A percentile compares a stretch with the other conserved stretches of the same genome.
Evolutionary conservation across 2,329 filamentous ascomycete species (phyloP).

Genomic region (Daldinia sp.): DNA sequence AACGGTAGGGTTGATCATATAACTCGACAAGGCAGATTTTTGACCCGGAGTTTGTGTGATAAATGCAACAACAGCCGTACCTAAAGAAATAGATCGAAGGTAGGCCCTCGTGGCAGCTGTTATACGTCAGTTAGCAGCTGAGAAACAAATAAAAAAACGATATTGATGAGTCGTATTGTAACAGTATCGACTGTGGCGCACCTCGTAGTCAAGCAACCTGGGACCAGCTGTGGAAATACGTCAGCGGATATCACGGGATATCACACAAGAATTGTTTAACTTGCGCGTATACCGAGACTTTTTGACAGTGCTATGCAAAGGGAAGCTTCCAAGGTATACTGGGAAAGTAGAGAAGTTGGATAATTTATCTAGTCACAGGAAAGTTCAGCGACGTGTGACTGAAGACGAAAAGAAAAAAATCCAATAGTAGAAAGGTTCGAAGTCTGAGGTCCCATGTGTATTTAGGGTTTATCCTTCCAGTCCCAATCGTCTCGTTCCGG

Average conservation of each 20-base stretch:
- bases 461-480: not conserved
- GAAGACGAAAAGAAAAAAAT: slow-evolving; percentile 14
- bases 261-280: not conserved
- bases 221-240: not conserved
- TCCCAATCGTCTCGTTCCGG: not conserved
- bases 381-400: slow-evolving; percentile 10
- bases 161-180: not conserved
- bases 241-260: slow-evolving; percentile 5
- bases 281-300: not conserved
- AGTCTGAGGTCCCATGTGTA: slow-evolving; percentile 7
- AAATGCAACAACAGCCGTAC: not conserved
- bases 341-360: slow-evolving; percentile 4
- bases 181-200: slow-evolving; percentile 1
- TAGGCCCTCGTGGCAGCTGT: slow-evolving; percentile 19
- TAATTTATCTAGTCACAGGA: not conserved
- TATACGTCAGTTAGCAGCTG: slow-evolving; percentile 19
- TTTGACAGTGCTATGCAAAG: not conserved
- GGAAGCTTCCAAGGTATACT: not conserved
- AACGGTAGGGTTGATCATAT: slow-evolving; percentile 18
- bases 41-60: slow-evolving; percentile 8
- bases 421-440: slow-evolving; percentile 13
- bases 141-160: not conserved
- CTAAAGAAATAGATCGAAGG: slow-evolving; percentile 5
- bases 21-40: slow-evolving; percentile 27
- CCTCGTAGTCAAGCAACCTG: slow-evolving; percentile 8